phyloP scores from a whole-genome alignment of 2,329 filamentous ascomycete species.

The Pestalotiopsis sp. region DNA sequence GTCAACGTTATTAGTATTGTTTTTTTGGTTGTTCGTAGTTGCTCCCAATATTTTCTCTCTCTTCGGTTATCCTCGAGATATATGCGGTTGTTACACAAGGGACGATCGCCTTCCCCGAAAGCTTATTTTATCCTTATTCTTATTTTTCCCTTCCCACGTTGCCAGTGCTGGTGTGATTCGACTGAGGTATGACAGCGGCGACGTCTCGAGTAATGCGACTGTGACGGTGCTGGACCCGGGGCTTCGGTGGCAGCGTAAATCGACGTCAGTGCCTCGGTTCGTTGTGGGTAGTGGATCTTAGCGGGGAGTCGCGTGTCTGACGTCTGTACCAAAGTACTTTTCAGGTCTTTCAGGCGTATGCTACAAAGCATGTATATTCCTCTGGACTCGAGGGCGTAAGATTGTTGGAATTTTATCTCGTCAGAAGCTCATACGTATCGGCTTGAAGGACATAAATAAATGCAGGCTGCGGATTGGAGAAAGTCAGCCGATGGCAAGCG shows the following conservation, averaged over 20 bases:
- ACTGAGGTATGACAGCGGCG: neutral
- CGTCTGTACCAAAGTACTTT: neutral
- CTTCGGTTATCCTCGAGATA: neutral
- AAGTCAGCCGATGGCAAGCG: neutral
- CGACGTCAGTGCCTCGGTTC: constrained; percentile 13
- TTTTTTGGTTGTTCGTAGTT: neutral
- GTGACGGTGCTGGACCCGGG: neutral
- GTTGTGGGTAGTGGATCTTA: neutral
- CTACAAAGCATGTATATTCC: neutral
- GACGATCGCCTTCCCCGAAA: neutral
- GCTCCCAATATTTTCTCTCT: neutral
- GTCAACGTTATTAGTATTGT: neutral
- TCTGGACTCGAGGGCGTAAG: neutral
- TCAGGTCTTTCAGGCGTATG: neutral
- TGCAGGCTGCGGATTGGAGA: neutral
- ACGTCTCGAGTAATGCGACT: constrained; percentile 4
- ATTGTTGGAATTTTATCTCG: neutral
- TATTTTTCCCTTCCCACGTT: neutral
- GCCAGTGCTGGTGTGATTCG: neutral
- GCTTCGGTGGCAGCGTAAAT: neutral
- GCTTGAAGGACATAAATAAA: neutral
- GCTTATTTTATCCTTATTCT: neutral
- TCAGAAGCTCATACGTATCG: neutral
- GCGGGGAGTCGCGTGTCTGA: neutral
- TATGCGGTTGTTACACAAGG: neutral